Percentiles rank a stretch among this genome's conserved stretches.
These are phyloP conservation scores for Pichia cactophila DNA, from an alignment of 1,139 yeast genomes.

Conservation along the genomic window DNA sequence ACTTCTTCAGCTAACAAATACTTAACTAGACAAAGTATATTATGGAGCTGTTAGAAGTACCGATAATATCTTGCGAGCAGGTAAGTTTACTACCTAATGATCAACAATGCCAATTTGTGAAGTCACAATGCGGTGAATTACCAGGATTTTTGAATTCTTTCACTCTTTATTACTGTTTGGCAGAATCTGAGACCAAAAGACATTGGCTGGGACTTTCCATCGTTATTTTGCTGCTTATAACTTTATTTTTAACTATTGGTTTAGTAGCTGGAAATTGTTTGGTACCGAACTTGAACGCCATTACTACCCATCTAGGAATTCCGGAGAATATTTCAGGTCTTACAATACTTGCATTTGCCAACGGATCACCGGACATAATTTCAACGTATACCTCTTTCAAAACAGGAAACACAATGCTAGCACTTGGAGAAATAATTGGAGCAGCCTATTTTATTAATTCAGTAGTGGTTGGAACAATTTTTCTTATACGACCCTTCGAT, in stretches of 20 bases:
- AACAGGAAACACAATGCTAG: slow-evolving; percentile 40
- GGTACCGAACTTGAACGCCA: slow-evolving; percentile 48
- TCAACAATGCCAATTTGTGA: slow-evolving; percentile 41
- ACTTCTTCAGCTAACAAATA: background rate
- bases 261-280: slow-evolving; percentile 47
- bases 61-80: slow-evolving; percentile 20
- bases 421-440: slow-evolving; percentile 50
- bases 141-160: slow-evolving; percentile 40
- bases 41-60: background rate
- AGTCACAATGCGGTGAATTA: slow-evolving; percentile 34
- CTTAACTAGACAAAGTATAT: background rate
- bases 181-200: slow-evolving; percentile 14
- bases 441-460: slow-evolving; percentile 50
- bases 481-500: slow-evolving; percentile 42
- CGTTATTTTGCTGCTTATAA: slow-evolving; percentile 22
- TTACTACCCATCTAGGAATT: slow-evolving; percentile 39
- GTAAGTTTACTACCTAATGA: slow-evolving; percentile 25
- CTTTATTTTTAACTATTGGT: slow-evolving; percentile 41
- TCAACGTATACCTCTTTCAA: slow-evolving; percentile 48
- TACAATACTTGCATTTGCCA: slow-evolving; percentile 52
- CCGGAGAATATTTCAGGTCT: slow-evolving; percentile 54
- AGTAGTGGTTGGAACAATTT: slow-evolving; percentile 45
- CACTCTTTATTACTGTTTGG: slow-evolving; percentile 34
- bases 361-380: slow-evolving; percentile 53
- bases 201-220: slow-evolving; percentile 22